Evolutionary conservation across 768 basidiomycete species (phyloP), one percentile per base, ranked within the genome.

Genomic region (Phaeotremella fagi): DNA sequence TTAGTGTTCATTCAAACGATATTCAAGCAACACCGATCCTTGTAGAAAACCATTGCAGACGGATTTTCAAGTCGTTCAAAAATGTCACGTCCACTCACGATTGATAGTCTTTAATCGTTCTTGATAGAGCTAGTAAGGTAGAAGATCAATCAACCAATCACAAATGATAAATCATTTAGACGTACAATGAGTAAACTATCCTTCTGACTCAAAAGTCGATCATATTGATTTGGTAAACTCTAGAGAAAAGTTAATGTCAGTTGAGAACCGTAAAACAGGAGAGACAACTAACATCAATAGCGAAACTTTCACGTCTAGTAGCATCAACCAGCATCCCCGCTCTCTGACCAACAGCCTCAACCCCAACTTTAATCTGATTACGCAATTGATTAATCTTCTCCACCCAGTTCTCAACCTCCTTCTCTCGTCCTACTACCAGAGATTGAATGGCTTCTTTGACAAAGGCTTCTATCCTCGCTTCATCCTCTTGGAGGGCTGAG

Each of bases 401-500:
- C 74, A 80, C 78, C 85, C 85, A 86, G 45, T 79, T 76, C n/a
- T 86, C 82, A 0, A 94, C 87, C 73, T 94, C 85, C 60, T 84
- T 81, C 69, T 82, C 77, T 53, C 87, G 78, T 16, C 78, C 68
- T 14, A 84, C 79, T 36, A 94, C 83, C 64, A 88, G 84, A 4
- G 77, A 76, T 61, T 90, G 86, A 14, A 92, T 85, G 23, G 86
- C 83, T 52, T 81, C 79, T 50, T 85, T 81, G 38, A 94, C 82
- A 45, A 85, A 82, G 27, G 84, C 79, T 64, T 90, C 85, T 5
- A 94, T 80, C 6, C 80, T 74, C 48, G 80, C 77, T 27, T 92
- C 79, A 54, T 95, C 90, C 70, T 88, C 85, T 70, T 87, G 83
- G 37, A 92, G 81, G 0, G 88, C 85, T 11, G 83, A 82, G 24